Conservation (phyloP, 192 early-diverging fungal species). For the Umbelopsis sp. region DNA sequence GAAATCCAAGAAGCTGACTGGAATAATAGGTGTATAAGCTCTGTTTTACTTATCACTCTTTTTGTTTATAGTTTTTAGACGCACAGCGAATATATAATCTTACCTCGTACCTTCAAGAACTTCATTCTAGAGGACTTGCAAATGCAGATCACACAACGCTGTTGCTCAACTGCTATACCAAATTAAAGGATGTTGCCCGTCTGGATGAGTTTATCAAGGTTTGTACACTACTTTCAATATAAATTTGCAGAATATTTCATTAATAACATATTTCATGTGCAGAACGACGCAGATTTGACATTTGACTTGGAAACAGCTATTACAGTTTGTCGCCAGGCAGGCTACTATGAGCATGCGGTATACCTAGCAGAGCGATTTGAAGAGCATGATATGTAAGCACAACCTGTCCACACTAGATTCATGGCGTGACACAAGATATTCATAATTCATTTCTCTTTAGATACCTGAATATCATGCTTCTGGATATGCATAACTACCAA, state of each 20-base stretch:
- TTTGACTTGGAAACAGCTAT: constrained; percentile 98
- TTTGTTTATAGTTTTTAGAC: constrained; percentile 70
- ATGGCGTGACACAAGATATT: neutral
- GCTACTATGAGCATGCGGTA: constrained; percentile 91
- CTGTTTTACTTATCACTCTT: neutral
- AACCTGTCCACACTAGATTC: neutral
- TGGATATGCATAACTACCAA: constrained; percentile 81
- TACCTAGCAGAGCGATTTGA: constrained; percentile 82
- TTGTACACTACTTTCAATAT: neutral
- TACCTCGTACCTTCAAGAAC: constrained; percentile 84
- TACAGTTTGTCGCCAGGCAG: constrained; percentile 86
- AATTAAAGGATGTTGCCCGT: constrained; percentile 83
- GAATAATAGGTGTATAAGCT: neutral
- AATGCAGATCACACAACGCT: constrained; percentile 96
- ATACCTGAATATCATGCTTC: constrained; percentile 88
- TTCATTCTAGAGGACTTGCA: constrained; percentile 85
- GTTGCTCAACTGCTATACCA: constrained; percentile 96
- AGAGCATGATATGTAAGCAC: constrained; percentile 74
- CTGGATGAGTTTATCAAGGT: constrained; percentile 89
- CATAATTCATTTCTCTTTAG: constrained; percentile 26
- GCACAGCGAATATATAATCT: constrained; percentile 92
- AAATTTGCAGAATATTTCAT: neutral
- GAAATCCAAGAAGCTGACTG: neutral
- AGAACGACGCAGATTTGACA: constrained; percentile 72
- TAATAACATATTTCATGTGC: neutral